A percentile compares a stretch with the other conserved stretches of the same genome.
Evolutionary conservation across 768 basidiomycete species (phyloP).

Genomic region (Suillus fuscotomentosus): DNA sequence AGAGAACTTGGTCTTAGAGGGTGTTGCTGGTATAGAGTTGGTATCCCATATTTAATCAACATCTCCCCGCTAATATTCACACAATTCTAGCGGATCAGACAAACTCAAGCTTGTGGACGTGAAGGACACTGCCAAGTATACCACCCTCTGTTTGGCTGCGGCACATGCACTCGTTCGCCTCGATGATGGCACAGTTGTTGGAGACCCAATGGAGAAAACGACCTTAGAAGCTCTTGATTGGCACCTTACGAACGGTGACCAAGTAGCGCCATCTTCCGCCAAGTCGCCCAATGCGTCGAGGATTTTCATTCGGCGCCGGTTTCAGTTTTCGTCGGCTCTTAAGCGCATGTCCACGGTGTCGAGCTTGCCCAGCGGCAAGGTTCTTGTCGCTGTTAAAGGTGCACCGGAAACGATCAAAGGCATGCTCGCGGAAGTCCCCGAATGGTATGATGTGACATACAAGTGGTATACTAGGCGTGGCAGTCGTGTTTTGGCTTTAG

Average conservation of each 20-base stretch:
- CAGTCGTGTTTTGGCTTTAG: constrained; percentile 90
- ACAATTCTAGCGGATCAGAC: constrained; percentile 49
- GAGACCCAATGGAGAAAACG: constrained; percentile 99
- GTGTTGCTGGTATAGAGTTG: constrained; percentile 88
- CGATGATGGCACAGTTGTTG: constrained; percentile 92
- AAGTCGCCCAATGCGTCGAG: constrained; percentile 55
- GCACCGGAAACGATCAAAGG: constrained; percentile 94
- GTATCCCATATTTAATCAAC: constrained; percentile 26
- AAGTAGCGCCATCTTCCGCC: constrained; percentile 55
- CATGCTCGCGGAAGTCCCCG: constrained; percentile 77
- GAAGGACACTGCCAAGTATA: constrained; percentile 71
- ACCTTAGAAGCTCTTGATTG: constrained; percentile 90
- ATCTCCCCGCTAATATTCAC: constrained; percentile 4
- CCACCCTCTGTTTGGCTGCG: constrained; percentile 85
- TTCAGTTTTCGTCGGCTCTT: constrained; percentile 96
- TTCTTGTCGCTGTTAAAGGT: constrained; percentile 83
- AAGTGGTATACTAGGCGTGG: constrained; percentile 93
- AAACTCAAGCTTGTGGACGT: constrained; percentile 72
- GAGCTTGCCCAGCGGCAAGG: constrained; percentile 58
- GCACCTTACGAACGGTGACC: constrained; percentile 76
- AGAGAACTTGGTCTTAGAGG: constrained; percentile 92
- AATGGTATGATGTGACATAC: constrained; percentile 88
- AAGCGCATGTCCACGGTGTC: constrained; percentile 97
- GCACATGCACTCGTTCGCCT: constrained; percentile 94
- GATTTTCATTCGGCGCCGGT: constrained; percentile 81